Evolutionary conservation across 805 yeast genomes (phyloP), one percentile per base, ranked within the genome.

Genomic region (Candida broadrunensis): DNA sequence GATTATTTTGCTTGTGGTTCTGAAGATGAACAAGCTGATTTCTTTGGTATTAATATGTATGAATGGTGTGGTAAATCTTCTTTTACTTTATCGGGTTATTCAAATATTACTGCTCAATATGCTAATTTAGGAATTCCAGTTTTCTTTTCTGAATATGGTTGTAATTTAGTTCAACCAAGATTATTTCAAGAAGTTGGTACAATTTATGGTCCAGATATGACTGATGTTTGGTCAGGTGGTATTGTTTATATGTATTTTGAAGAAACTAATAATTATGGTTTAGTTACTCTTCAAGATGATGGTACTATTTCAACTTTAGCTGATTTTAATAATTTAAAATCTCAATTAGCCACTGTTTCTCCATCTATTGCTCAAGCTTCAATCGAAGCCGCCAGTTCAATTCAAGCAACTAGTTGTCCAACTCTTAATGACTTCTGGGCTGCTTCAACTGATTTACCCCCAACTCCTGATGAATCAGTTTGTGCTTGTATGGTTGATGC

Each of bases 181-280:
- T 60, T 62, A 49, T 85, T 85, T 77, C 71, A 79, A 43, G 91
- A 85, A 66, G 85, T 85, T 49, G 77, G 67, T 33, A 73, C 88
- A 44, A 56, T 85, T 30, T 85, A 75, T 67, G 70, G 82, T 48
- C 59, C 61, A 37, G 70, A 84, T 30, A 85, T 85, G 95, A 84
- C 89, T 48, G 84, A 75, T 61, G 83, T 83, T 45, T 85, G 91
- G 93, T 85, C 91, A 37, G 91, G 95, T 69, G 95, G 91, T 77
- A 85, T 85, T 57, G 91, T 85, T 41, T 85, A 84, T 72, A 80
- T 85, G 90, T 85, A 85, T 70, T 85, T 79, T 67, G 75, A 85
- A 70, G 91, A 85, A 70, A 69, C 67, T 41, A 85, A 85, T 68
- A 63, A 84, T 54, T 85, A 83, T 57, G 91, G 95, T 70, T 74